These are phyloP conservation scores for Cystobasidium sp. DNA, from an alignment of 1,284 basidiomycete genomes.

Conservation along the genomic window DNA sequence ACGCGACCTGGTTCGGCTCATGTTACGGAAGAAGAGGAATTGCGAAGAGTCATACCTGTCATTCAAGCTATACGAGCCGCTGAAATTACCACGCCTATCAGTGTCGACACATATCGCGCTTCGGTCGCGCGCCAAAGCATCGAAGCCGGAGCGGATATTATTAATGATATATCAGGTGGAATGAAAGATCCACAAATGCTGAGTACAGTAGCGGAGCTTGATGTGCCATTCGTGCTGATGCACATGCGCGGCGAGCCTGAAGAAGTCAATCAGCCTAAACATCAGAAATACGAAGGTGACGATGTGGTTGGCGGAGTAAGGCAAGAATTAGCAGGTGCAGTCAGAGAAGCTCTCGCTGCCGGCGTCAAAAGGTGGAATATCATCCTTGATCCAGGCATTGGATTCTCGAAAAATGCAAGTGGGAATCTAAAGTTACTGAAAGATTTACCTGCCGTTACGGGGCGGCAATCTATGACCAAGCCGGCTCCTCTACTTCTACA, in stretches of 20 bases:
- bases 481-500: not conserved
- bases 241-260: slow-evolving; percentile 80
- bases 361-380: slow-evolving; percentile 89
- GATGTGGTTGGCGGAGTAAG: slow-evolving; percentile 73
- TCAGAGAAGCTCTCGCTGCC: slow-evolving; percentile 71
- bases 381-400: slow-evolving; percentile 88
- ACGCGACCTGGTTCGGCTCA: slow-evolving; percentile 77
- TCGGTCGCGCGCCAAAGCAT: slow-evolving; percentile 78
- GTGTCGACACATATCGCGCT: slow-evolving; percentile 89
- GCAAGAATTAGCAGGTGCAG: slow-evolving; percentile 72
- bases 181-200: slow-evolving; percentile 70
- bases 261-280: slow-evolving; percentile 58
- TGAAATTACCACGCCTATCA: slow-evolving; percentile 66
- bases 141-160: slow-evolving; percentile 82
- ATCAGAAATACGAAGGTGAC: slow-evolving; percentile 66
- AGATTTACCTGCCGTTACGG: slow-evolving; percentile 62
- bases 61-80: slow-evolving; percentile 61
- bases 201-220: slow-evolving; percentile 65
- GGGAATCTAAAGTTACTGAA: slow-evolving; percentile 76
- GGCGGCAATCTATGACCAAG: not conserved
- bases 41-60: slow-evolving; percentile 67
- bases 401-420: slow-evolving; percentile 85
- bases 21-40: slow-evolving; percentile 74
- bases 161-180: slow-evolving; percentile 92
- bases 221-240: slow-evolving; percentile 81